phyloP scores from a whole-genome alignment of 257 asterid genomes.

The Fraxinus quadrangulata region DNA sequence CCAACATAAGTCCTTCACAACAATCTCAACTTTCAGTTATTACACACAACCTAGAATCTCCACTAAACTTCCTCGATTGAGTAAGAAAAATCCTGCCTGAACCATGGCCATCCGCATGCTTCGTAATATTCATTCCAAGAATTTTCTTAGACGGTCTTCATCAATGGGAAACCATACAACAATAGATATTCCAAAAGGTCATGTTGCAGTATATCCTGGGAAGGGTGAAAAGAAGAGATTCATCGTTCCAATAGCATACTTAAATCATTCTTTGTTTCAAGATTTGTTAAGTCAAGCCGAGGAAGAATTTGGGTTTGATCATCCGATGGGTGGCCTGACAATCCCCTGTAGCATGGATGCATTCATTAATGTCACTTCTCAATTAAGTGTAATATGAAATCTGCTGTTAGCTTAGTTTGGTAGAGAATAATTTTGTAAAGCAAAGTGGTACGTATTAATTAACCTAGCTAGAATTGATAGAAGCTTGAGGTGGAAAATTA shows the following conservation, averaged over 20 bases:
- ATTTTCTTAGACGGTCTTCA: slow-evolving; percentile 43
- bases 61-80: background rate
- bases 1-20: background rate
- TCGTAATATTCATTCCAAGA: slow-evolving; percentile 39
- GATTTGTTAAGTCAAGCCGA: slow-evolving; percentile 38
- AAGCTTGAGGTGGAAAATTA: background rate
- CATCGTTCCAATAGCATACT: slow-evolving; percentile 46
- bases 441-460: background rate
- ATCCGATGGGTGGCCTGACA: slow-evolving; percentile 65
- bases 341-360: slow-evolving; percentile 44
- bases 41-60: background rate
- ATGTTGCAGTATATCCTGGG: slow-evolving; percentile 60
- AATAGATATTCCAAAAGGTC: slow-evolving; percentile 56
- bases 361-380: slow-evolving; percentile 38
- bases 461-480: background rate
- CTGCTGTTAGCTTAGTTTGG: background rate
- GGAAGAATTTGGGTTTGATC: slow-evolving; percentile 54
- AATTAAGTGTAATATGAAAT: slow-evolving; percentile 25
- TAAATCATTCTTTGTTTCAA: slow-evolving; percentile 50
- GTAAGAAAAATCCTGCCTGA: background rate
- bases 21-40: background rate
- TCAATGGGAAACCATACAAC: slow-evolving; percentile 25
- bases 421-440: slow-evolving; percentile 4
- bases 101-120: slow-evolving; percentile 44
- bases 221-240: slow-evolving; percentile 41